phyloP scores from a whole-genome alignment of 1,284 basidiomycete species.

The Apiotrichum sp. region DNA sequence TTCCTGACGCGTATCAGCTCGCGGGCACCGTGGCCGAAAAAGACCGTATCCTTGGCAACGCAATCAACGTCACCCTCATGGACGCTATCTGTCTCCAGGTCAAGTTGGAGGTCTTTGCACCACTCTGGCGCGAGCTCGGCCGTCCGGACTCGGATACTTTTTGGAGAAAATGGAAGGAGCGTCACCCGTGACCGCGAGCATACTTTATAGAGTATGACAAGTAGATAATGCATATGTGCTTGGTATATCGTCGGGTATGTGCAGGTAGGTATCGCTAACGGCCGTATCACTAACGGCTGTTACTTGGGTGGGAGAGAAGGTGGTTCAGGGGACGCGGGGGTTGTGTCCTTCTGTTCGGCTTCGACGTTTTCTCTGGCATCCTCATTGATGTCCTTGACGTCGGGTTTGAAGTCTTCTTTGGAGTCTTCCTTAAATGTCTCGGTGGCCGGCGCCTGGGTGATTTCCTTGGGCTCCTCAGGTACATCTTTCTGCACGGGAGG shows the following conservation, averaged over 20 bases:
- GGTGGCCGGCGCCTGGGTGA: too few relatives aligned
- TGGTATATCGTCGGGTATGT: constrained; percentile 2
- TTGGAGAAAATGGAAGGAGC: constrained; percentile 5
- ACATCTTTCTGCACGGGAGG: background rate
- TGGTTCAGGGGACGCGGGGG: background rate
- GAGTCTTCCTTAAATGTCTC: too few relatives aligned
- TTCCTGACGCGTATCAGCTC: constrained; percentile 24
- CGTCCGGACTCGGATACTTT: constrained; percentile 3
- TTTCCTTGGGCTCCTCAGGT: too few relatives aligned
- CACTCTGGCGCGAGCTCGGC: constrained; percentile 17
- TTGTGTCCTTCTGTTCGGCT: background rate
- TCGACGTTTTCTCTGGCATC: background rate
- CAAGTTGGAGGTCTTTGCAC: constrained; percentile 14
- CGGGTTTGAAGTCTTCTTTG: background rate
- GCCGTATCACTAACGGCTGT: background rate
- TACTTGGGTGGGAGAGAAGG: background rate
- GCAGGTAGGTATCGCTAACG: background rate
- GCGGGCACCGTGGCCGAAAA: constrained; percentile 12
- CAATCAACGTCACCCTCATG: constrained; percentile 19
- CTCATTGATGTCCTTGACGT: background rate
- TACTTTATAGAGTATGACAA: background rate
- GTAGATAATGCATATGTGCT: constrained; percentile 1
- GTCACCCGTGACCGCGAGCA: background rate
- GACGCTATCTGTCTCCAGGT: constrained; percentile 20
- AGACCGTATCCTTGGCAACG: constrained; percentile 20